Percentiles rank a stretch among this genome's conserved stretches.
Evolutionary conservation across 2,329 filamentous ascomycete species (phyloP).

Genomic region (Aphanoascus verrucosus): DNA sequence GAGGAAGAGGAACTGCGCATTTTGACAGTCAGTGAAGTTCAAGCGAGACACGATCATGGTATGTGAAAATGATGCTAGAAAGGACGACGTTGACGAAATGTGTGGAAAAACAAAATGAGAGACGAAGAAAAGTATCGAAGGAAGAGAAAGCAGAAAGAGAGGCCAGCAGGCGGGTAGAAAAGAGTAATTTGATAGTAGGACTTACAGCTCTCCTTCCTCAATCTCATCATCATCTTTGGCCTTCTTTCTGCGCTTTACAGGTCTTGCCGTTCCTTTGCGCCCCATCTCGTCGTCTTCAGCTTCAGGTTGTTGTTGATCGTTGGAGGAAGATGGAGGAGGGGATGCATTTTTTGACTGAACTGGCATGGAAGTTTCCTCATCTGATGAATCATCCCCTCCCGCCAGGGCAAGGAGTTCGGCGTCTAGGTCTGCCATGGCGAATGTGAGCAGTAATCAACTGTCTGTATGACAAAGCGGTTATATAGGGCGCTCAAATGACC

Average conservation of each 20-base stretch:
- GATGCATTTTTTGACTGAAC: slow-evolving; percentile 46
- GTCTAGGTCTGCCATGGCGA: slow-evolving; percentile 72
- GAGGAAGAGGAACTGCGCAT: slow-evolving; percentile 53
- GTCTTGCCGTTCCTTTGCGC: slow-evolving; percentile 38
- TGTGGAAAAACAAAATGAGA: neutral
- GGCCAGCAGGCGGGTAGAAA: slow-evolving; percentile 3
- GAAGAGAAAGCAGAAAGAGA: slow-evolving; percentile 5
- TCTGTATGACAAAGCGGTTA: neutral
- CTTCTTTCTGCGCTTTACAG: slow-evolving; percentile 36
- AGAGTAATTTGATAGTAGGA: slow-evolving; percentile 23
- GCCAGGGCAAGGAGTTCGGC: slow-evolving; percentile 89
- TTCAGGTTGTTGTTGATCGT: slow-evolving; percentile 32
- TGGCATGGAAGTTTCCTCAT: slow-evolving; percentile 44
- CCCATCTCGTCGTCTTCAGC: slow-evolving; percentile 38
- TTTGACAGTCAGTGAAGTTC: slow-evolving; percentile 10
- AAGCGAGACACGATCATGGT: neutral
- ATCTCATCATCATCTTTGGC: slow-evolving; percentile 55
- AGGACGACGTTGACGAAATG: neutral
- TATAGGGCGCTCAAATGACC: neutral
- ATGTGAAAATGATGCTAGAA: neutral
- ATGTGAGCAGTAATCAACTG: neutral
- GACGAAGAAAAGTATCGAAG: slow-evolving; percentile 4
- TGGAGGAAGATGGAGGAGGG: slow-evolving; percentile 40
- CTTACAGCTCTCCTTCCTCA: slow-evolving; percentile 68
- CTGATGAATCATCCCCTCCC: slow-evolving; percentile 54